phyloP scores from a whole-genome alignment of 1,284 basidiomycete species.

The Peniophora sp. region DNA sequence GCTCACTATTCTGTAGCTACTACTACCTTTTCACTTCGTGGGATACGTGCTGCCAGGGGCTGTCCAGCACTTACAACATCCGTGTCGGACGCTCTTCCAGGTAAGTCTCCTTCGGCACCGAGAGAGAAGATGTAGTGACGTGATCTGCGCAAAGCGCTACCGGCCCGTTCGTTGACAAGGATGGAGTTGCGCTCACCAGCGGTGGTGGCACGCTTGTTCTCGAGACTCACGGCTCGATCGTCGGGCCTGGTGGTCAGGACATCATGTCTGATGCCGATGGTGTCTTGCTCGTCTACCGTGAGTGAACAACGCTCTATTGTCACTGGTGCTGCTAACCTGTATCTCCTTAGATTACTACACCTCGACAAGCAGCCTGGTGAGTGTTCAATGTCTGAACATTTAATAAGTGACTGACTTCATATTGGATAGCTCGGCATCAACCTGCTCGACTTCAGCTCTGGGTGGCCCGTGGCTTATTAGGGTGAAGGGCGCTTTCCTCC shows the following conservation, averaged over 20 bases:
- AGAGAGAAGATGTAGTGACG: background rate
- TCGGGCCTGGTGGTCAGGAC: conserved; percentile 40
- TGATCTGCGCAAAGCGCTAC: conserved; percentile 20
- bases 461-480: background rate
- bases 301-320: conserved; percentile 15
- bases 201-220: conserved; percentile 51
- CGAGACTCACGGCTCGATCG: conserved; percentile 33
- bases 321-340: conserved; percentile 6
- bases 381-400: background rate
- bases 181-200: conserved; percentile 34
- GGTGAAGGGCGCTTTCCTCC: background rate
- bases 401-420: background rate
- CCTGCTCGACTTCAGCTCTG: background rate
- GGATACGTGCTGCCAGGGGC: conserved; percentile 48
- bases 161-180: conserved; percentile 40
- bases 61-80: conserved; percentile 33
- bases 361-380: conserved; percentile 18
- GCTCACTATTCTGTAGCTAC: conserved; percentile 18
- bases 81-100: conserved; percentile 42
- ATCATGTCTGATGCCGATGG: conserved; percentile 30
- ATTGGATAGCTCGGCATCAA: background rate
- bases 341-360: conserved; percentile 40
- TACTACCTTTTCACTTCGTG: conserved; percentile 42
- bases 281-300: conserved; percentile 34
- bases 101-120: conserved; percentile 17